These are phyloP conservation scores for Dactylellina haptotyla DNA, from an alignment of 2,329 filamentous ascomycete species.

Conservation along the genomic window DNA sequence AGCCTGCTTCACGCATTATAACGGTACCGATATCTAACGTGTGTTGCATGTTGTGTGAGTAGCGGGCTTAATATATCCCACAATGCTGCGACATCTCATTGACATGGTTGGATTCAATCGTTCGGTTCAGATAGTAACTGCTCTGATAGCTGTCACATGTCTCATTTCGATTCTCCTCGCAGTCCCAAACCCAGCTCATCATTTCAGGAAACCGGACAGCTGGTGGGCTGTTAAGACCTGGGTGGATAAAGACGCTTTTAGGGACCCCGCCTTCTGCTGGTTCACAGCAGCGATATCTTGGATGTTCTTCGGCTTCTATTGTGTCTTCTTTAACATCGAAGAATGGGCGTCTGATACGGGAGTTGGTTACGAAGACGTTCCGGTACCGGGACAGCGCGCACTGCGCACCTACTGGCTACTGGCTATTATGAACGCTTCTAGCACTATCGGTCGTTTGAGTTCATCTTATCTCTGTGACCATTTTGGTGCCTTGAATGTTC, in stretches of 20 bases:
- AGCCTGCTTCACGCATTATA: background rate
- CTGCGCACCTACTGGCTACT: conserved; percentile 43
- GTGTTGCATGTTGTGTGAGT: background rate
- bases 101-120: conserved; percentile 38
- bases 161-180: conserved; percentile 42
- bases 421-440: conserved; percentile 49
- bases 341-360: conserved; percentile 39
- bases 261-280: conserved; percentile 47
- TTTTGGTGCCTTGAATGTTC: conserved; percentile 47
- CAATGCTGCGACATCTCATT: conserved; percentile 45
- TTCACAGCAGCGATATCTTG: conserved; percentile 44
- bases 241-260: conserved; percentile 42
- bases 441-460: conserved; percentile 47
- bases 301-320: conserved; percentile 53
- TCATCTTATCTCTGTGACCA: conserved; percentile 50
- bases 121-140: conserved; percentile 31
- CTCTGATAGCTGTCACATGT: conserved; percentile 36
- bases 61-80: conserved; percentile 49
- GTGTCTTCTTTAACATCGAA: conserved; percentile 50
- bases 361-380: conserved; percentile 36
- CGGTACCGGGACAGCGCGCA: conserved; percentile 25
- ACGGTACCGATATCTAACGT: conserved; percentile 5
- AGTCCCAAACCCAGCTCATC: conserved; percentile 38
- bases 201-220: conserved; percentile 27
- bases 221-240: conserved; percentile 36